Evolutionary conservation across 2,329 filamentous ascomycete genomes (phyloP), one percentile per base, ranked within the genome.

Genomic region (Aspergillus pseudoviridinutans): DNA sequence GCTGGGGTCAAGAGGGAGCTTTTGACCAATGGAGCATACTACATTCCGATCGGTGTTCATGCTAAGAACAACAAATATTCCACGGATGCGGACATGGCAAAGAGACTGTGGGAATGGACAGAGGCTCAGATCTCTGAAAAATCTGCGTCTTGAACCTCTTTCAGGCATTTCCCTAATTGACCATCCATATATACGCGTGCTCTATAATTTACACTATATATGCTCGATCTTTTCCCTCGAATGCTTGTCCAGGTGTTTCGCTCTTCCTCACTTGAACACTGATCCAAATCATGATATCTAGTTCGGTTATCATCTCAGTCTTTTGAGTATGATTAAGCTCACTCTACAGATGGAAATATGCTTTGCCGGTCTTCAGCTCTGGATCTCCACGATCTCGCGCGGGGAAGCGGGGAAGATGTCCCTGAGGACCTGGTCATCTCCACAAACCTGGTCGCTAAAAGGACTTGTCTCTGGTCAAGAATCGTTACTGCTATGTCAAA

Each of bases 51-150:
- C 56, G 77, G 74, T 8, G 58, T 66, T 44, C 63, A 60, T 32
- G 68, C 68, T n/a, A 65, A 63, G 42, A 65, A 66, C 10, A 74
- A 69, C 22, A 49, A 57, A 47, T 70, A 70, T 56, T 67, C 70
- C 2, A 63, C 63, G 9, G 69, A 78, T 62, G 60, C 57, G 4
- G 68, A 69, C 12, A 60, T 76, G 54, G 74, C 67, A 1, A 64
- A 61, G 50, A 65, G 58, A 54, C 64, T 79, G 29, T 79, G 77
- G 77, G 75, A 78, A 41, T 79, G 76, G 77, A 76, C 76, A 5
- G 76, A 79, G 57, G 63, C 63, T 46, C 68, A 74, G 56, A 64
- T 73, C 58, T 61, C 63, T 2, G 59, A 64, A 53, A 56, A 57
- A 12, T 57, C 50, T n/a, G 57, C 47, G 49, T 44, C 24, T n/a